Conservation (phyloP, 345 rosid genomes). For the Physaria fendleri region DNA sequence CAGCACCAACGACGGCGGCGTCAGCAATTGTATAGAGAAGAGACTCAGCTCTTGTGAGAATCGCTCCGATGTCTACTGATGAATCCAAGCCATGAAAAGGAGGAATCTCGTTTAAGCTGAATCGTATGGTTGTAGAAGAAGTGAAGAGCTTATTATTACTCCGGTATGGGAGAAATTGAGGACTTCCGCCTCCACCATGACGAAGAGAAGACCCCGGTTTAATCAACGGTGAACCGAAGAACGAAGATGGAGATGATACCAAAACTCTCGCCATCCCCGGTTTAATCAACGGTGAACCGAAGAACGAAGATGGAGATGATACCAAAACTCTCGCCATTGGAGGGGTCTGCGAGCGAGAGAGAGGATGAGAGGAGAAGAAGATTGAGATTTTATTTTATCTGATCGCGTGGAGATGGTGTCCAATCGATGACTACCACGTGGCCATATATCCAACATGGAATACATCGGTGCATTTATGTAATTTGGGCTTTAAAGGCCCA, state of each 20-base stretch:
- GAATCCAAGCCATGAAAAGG: constrained; percentile 48
- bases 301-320: constrained; percentile 66
- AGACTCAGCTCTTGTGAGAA: constrained; percentile 57
- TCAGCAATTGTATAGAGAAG: constrained; percentile 78
- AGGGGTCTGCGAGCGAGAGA: neutral
- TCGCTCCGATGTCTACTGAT: constrained; percentile 43
- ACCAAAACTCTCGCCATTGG: constrained; percentile 80
- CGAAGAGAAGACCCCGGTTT: constrained; percentile 37
- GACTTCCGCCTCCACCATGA: constrained; percentile 20
- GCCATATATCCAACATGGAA: constrained; percentile 10
- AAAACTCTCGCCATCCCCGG: constrained; percentile 90
- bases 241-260: constrained; percentile 65
- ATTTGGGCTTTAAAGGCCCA: constrained; percentile 6
- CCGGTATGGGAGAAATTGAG: constrained; percentile 42
- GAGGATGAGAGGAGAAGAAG: constrained; percentile 21
- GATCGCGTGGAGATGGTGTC: constrained; percentile 17
- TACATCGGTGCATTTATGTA: neutral
- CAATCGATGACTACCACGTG: constrained; percentile 15
- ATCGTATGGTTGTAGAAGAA: constrained; percentile 41
- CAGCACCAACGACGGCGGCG: constrained; percentile 57
- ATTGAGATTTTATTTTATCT: constrained; percentile 5
- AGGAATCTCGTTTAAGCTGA: constrained; percentile 75
- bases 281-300: constrained; percentile 51
- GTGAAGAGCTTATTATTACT: constrained; percentile 34
- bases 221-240: constrained; percentile 54